phyloP scores from a whole-genome alignment of 2,329 filamentous ascomycete species.

The Neopestalotiopsis sp. region DNA sequence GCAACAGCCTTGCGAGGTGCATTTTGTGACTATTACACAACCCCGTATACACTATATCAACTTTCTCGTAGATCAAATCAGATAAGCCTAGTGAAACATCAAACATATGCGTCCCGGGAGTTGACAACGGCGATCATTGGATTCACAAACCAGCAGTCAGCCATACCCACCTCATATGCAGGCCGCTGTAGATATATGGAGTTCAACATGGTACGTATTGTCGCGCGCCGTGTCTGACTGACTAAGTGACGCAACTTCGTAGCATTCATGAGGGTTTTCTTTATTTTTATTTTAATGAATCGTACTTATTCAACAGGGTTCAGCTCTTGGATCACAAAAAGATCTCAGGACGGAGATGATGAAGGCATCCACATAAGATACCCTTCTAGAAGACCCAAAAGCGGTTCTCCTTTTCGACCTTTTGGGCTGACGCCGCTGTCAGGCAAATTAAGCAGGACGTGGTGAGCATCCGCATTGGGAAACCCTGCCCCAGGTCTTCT shows the following conservation, averaged over 20 bases:
- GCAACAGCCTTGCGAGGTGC: neutral
- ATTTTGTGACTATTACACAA: neutral
- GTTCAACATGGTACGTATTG: neutral
- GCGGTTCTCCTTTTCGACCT: constrained; percentile 3
- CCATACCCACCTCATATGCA: constrained; percentile 21
- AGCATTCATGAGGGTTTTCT: neutral
- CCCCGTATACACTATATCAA: neutral
- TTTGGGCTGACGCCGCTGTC: constrained; percentile 2
- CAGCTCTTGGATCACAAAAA: constrained; percentile 1
- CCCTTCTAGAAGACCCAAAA: constrained; percentile 17
- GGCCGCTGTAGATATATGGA: neutral
- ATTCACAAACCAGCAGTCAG: constrained; percentile 28
- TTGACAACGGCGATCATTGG: constrained; percentile 28
- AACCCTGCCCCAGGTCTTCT: constrained; percentile 24
- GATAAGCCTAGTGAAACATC: constrained; percentile 10
- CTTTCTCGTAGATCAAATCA: constrained; percentile 12
- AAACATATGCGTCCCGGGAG: constrained; percentile 25
- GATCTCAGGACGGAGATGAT: constrained; percentile 10
- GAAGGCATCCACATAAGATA: neutral
- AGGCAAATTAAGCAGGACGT: constrained; percentile 24
- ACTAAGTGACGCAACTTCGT: neutral
- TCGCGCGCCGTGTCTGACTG: neutral
- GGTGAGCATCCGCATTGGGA: constrained; percentile 31
- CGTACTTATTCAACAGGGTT: neutral
- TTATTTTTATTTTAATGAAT: neutral